Evolutionary conservation across 23 red algal species (phyloP), one percentile per base, ranked within the genome.

Genomic region (Gracilaria domingensis): DNA sequence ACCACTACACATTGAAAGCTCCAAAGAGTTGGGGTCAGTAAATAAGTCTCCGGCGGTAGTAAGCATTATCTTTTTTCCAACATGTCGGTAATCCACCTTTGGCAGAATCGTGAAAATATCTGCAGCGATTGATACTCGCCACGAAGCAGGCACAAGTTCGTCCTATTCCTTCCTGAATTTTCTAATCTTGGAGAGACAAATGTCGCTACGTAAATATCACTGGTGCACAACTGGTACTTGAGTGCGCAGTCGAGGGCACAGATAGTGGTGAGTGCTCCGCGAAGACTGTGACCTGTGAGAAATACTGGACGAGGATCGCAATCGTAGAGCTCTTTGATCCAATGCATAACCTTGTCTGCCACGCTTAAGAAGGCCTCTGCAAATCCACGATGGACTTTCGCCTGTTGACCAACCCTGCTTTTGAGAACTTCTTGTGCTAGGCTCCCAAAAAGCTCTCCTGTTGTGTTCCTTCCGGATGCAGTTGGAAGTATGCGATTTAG

Each of bases 61-160:
- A 8, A 95, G 44, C 73, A 95, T 86, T 45, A 95, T 84, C 79
- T 95, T 95, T 60, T 95, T 95, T 14, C 93, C 93, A 35, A 83
- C 79, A 80, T 95, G 93, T 33, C 80, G 60, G 66, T 95, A 95
- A 9, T 84, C 93, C 29, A 88, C 78, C 29, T 90, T 88, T n/a
- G 93, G 93, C 21, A 95, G 47, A 34, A 79, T 89, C 1, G 93
- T 75, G 8, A 95, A 84, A 25, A 95, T 50, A 66, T 95, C 93
- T n/a, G 93, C 82, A 23, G 75, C 83, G 21, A 95, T 72, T 56
- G 70, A 72, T 44, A 95, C 66, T 37, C 93, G 73, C 93, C 93
- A 95, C 64, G 80, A 78, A 16, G 80, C 86, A 23, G 93, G 85
- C 8, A 95, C 42, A 0, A 39, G 57, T 33, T 85, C 66, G 55